A percentile compares a stretch with the other conserved stretches of the same genome.
phyloP scores from a whole-genome alignment of 2,329 filamentous ascomycete genomes.

The Aspergillus viridinutans region DNA sequence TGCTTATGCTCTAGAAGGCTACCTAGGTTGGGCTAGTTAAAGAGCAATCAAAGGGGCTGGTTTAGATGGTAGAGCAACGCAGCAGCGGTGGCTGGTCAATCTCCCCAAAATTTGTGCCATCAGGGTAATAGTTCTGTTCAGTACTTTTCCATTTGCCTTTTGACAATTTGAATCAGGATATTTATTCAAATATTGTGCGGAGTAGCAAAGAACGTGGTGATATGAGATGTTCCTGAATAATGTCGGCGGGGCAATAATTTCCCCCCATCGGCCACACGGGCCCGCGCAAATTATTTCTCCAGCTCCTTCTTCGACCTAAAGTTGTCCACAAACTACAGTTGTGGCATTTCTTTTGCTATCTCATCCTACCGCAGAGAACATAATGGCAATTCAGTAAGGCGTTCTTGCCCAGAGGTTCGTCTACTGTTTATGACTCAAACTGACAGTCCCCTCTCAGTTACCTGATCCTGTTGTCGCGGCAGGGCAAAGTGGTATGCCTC shows the following conservation, averaged over 20 bases:
- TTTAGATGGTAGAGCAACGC: not conserved
- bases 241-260: not conserved
- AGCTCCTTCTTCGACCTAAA: not conserved
- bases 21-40: not conserved
- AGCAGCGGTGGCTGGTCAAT: not conserved
- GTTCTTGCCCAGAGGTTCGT: not conserved
- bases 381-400: slow-evolving; percentile 35
- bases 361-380: slow-evolving; percentile 8
- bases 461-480: slow-evolving; percentile 91
- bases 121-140: not conserved
- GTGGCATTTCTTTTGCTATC: not conserved
- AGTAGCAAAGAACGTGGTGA: not conserved
- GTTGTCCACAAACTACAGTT: not conserved
- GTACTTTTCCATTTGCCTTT: not conserved
- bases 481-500: slow-evolving; percentile 92
- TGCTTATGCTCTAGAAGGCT: not conserved
- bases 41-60: not conserved
- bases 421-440: slow-evolving; percentile 6
- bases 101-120: not conserved
- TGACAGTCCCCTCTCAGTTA: slow-evolving; percentile 61
- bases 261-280: not conserved
- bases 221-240: not conserved
- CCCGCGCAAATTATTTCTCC: not conserved
- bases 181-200: not conserved
- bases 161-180: not conserved